Base-by-base conservation (phyloP, 140 eudicot species). In the Artemisia princeps region DNA sequence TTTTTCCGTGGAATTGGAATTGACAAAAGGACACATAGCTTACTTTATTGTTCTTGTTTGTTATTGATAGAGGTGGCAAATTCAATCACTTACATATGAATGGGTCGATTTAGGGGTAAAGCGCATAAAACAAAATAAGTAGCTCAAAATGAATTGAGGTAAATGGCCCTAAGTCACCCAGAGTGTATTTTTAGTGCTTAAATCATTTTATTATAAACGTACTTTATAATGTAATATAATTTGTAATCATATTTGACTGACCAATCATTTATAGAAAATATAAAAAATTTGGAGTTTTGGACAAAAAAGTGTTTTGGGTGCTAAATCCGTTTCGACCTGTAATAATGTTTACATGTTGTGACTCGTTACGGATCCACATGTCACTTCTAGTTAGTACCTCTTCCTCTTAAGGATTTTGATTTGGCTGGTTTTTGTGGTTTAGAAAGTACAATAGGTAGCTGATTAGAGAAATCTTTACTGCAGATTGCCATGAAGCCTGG, bases 401-500 rank as follows among this genome's bases (percentile, higher is more conserved):
- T 66, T 55, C 16, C 9, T 56, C 12, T 44, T 73, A 15, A 62
- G 54, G 70, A 50, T 30, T 16, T 60, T 17, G 40, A 46, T 48
- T 42, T 6, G 61, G 58, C 20, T 65, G 42, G 61, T 14, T 52
- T 16, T 67, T 51, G 55, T 67, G 22, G 26, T 23, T 68, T 49
- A 52, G 12, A 69, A 62, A 46, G 14, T 46, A 68, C 20, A 48
- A 54, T 62, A 57, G 33, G 40, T 10, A 19, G 50, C 8, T 24
- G 49, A 53, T 54, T 60, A 23, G 63, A 64, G 28, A 42, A 40
- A 40, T 58, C 24, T 68, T 64, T 50, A 65, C 19, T 78, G 78
- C 74, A 90, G 97, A 79, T 90, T 55, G 19, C 55, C 64, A 90
- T 90, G 95, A 90, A 58, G 76, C 97, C 95, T 8, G 97, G 97